Percentiles rank a stretch among this genome's conserved stretches.
phyloP scores from a whole-genome alignment of 2,329 filamentous ascomycete genomes.

The Aspergillus ibericus region DNA sequence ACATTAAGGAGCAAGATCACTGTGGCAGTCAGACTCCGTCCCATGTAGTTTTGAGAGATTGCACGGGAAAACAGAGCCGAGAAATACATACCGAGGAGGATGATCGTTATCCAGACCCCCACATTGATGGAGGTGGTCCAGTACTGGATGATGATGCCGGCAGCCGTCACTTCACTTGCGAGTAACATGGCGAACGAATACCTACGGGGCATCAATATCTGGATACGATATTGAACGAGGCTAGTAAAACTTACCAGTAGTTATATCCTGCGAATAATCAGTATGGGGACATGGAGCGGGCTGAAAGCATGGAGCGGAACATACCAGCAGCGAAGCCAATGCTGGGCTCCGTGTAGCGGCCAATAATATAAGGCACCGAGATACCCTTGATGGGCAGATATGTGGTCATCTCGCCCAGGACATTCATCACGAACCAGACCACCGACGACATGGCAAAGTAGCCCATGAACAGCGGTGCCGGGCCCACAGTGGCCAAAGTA shows the following conservation, averaged over 20 bases:
- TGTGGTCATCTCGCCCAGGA: constrained; percentile 58
- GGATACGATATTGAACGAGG: too few species aligned
- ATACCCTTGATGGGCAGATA: constrained; percentile 55
- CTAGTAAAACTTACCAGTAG: constrained; percentile 16
- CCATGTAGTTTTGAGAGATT: neutral
- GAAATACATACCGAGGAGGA: constrained; percentile 31
- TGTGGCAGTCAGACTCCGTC: neutral
- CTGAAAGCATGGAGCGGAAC: neutral
- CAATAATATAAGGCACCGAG: constrained; percentile 57
- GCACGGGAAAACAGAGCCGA: neutral
- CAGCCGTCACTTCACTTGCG: constrained; percentile 50
- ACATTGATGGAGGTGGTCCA: constrained; percentile 37
- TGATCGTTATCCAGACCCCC: constrained; percentile 49
- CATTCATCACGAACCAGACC: constrained; percentile 45
- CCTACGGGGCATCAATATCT: constrained; percentile 23
- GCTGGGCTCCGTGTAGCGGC: constrained; percentile 57
- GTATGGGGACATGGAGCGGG: too few species aligned
- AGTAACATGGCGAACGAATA: constrained; percentile 51
- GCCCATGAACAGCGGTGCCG: constrained; percentile 41
- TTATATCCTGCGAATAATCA: constrained; percentile 20
- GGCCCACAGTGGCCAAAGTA: constrained; percentile 51
- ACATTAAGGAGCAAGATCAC: constrained; percentile 46
- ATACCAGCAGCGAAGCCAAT: constrained; percentile 53
- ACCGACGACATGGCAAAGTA: constrained; percentile 39
- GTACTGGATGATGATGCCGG: constrained; percentile 48